Base-by-base conservation (phyloP, 2,329 filamentous ascomycete genomes). In the Geosmithia morbida region DNA sequence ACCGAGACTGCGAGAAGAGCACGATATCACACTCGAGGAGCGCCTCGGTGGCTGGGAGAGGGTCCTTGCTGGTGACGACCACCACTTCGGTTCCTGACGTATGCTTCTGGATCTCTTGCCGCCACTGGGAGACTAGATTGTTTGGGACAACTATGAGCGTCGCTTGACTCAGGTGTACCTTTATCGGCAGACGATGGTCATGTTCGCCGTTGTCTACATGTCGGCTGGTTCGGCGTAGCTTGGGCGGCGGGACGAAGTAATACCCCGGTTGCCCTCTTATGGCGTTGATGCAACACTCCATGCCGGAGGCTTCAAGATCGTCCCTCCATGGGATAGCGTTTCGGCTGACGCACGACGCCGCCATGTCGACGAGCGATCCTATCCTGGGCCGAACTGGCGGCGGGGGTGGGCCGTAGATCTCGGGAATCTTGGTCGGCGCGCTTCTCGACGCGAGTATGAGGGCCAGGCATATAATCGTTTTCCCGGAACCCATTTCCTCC, bases 91-190 rank as follows among this genome's bases (percentile, higher is more conserved):
- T 65, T 0, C 75, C 74, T 2, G 64, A 66, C 0, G 87, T 83
- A 57, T 96, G 90, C 56, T 87, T 88, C 2, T 68, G 60, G 11
- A 96, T 87, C 57, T 96, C 87, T 11, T 79, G 72, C 47, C 76
- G 68, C 90, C 90, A 96, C 60, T 97, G 90, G 47, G 81, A 74
- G 2, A 94, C 68, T 20, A 96, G 69, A 57, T 96, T 96, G 14
- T 80, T 72, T 0, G 90, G 90, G 0, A 89, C 87, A 29, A 96
- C 75, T 17, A 95, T 69, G 3, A 97, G 66, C 0, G 83, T 94
- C 0, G 76, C 75, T 26, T 76, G 71, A 50, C 81, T 85, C 7
- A 92, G 66, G 22, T 69, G 75, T 3, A 94, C 65, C 50, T 67
- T 70, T 19, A 65, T 69, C 0, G 71, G 65, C 0, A 65, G 59